Conservation (phyloP, 148 eudicot species). For the Rheum nobile region DNA sequence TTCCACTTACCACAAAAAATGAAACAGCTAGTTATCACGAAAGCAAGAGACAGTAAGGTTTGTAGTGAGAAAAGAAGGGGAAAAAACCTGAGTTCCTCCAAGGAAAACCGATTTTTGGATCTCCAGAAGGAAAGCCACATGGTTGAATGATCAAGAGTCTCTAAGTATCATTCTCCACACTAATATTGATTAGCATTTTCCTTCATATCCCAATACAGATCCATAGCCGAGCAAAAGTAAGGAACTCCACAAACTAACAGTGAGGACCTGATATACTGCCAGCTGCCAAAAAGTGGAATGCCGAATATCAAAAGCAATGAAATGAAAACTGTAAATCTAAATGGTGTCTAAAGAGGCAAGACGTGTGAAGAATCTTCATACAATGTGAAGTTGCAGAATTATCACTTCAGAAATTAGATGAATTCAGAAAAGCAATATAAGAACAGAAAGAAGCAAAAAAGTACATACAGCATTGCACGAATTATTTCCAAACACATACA, state of each 20-base stretch:
- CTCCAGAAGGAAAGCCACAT: conserved; percentile 98
- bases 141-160: conserved; percentile 27
- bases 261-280: neutral
- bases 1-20: neutral
- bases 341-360: neutral
- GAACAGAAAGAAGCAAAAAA: neutral
- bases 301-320: neutral
- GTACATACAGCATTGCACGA: neutral
- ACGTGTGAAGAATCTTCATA: neutral
- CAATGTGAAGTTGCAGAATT: neutral
- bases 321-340: neutral
- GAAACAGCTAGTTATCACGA: neutral
- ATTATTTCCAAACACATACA: neutral
- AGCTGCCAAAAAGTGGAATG: neutral
- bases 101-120: conserved; percentile 71
- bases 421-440: neutral
- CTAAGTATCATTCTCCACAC: neutral
- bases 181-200: neutral
- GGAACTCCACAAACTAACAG: neutral
- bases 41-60: neutral
- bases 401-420: neutral
- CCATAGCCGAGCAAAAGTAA: neutral
- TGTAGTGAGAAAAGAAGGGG: neutral
- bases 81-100: conserved; percentile 78
- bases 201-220: neutral